A percentile compares a stretch with the other conserved stretches of the same genome.
Evolutionary conservation across 2,329 filamentous ascomycete genomes (phyloP).

Genomic region (Exophiala bonariae): DNA sequence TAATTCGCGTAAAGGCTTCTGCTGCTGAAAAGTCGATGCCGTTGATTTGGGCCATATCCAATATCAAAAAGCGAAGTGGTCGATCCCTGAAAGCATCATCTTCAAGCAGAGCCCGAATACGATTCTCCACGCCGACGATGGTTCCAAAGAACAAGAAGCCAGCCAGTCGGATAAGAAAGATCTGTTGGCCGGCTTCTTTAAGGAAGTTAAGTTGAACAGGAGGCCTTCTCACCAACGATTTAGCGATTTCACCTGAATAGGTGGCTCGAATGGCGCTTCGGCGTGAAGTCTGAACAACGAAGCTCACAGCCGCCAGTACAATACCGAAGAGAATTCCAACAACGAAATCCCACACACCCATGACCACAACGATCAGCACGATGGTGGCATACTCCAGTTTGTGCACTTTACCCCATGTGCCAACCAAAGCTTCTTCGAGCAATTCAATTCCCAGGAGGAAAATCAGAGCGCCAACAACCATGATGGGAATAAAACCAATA

Average conservation of each 20-base stretch:
- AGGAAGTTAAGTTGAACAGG: conserved; percentile 86
- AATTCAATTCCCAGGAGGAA: conserved; percentile 94
- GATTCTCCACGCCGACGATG: conserved; percentile 90
- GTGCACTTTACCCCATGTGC: conserved; percentile 85
- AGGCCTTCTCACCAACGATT: conserved; percentile 89
- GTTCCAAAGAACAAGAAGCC: conserved; percentile 99
- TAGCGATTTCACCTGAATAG: conserved; percentile 86
- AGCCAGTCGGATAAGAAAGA: conserved; percentile 85
- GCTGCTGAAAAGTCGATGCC: conserved; percentile 95
- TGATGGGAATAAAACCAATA: conserved; percentile 92
- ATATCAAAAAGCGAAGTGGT: conserved; percentile 84
- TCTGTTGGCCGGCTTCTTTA: conserved; percentile 80
- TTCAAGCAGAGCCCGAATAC: conserved; percentile 77
- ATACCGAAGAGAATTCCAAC: conserved; percentile 91
- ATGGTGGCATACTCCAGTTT: conserved; percentile 84
- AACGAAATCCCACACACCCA: conserved; percentile 97
- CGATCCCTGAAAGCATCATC: conserved; percentile 75
- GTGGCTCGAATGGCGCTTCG: conserved; percentile 85
- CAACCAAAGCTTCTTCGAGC: conserved; percentile 81
- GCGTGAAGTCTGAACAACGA: conserved; percentile 87
- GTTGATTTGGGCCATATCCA: conserved; percentile 86
- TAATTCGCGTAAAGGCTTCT: conserved; percentile 91
- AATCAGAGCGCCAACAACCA: conserved; percentile 94
- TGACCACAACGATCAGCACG: conserved; percentile 84
- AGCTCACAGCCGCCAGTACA: conserved; percentile 83